Percentiles rank a stretch among this genome's conserved stretches.
These are phyloP conservation scores for Talaromyces borbonicus DNA, from an alignment of 495 filamentous ascomycete species.

Conservation along the genomic window DNA sequence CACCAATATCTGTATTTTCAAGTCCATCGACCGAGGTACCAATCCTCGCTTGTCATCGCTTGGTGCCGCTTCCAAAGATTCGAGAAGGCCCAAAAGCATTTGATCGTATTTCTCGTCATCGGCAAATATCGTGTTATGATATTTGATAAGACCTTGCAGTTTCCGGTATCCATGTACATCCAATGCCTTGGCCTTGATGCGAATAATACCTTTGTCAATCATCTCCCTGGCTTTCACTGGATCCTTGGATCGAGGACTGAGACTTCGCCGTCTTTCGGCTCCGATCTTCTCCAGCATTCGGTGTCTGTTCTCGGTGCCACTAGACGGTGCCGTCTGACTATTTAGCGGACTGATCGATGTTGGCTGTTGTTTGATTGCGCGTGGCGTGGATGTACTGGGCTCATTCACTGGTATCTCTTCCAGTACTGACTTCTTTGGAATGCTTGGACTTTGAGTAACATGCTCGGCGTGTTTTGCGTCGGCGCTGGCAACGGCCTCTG, in stretches of 20 bases:
- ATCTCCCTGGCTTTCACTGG: conserved; percentile 42
- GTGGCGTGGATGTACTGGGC: conserved; percentile 13
- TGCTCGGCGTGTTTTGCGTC: background rate
- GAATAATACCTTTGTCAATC: conserved; percentile 66
- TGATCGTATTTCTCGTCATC: conserved; percentile 53
- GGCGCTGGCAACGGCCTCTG: conserved; percentile 29
- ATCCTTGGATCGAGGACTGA: conserved; percentile 35
- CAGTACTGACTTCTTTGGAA: conserved; percentile 10
- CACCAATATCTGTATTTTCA: conserved; percentile 74
- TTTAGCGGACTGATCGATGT: conserved; percentile 1
- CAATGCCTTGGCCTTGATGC: conserved; percentile 58
- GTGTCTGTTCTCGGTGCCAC: conserved; percentile 9
- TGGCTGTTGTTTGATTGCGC: conserved; percentile 12
- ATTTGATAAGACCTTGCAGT: conserved; percentile 68
- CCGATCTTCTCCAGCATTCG: conserved; percentile 20
- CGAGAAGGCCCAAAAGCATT: conserved; percentile 62
- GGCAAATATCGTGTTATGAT: conserved; percentile 48
- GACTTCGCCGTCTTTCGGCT: conserved; percentile 16
- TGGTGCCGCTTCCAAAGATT: conserved; percentile 60
- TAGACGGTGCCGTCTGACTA: background rate
- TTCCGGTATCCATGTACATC: conserved; percentile 87
- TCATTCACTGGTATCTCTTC: conserved; percentile 25
- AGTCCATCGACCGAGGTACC: conserved; percentile 50
- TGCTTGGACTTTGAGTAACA: background rate
- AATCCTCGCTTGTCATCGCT: conserved; percentile 24